Base-by-base conservation (phyloP, 768 basidiomycete species). In the Podaxis sp. region DNA sequence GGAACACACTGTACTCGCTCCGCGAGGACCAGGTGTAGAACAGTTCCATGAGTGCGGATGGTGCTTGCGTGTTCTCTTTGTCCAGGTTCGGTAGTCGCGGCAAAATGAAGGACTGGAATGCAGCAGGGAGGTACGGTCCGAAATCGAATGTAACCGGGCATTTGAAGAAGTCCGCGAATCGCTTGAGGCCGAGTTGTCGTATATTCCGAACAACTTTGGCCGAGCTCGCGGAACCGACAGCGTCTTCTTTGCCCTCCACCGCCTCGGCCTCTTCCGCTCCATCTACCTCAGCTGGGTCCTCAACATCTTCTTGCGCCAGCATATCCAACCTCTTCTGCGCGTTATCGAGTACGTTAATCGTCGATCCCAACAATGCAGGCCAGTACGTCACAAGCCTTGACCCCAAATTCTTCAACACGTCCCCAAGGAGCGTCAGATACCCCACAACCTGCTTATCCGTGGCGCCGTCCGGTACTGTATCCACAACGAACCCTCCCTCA, bases 41-140 rank as follows among this genome's bases (percentile, higher is more conserved):
- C 22, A 98, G 78, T 41, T 97, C 95, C 48, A 99, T 77, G 17
- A 96, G 79, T 0, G 92, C 87, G 0, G 95, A 96, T 0, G 96
- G 95, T 0, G 93, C 83, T 72, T 98, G 96, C 0, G 90, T 93
- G 68, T 96, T 99, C 74, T 99, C 97, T 48, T 76, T 80, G 63
- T 90, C 88, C 26, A 99, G 79, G 3, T 77, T 73, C 0, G 85
- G 76, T 24, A 99, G 80, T 5, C 97, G 90, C 0, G 96, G 95
- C 0, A 89, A 86, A 68, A 99, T 90, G 77, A 93, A 84, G 0
- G 84, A 76, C 1, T 78, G 63, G 76, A 93, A 98, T 8, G 87
- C 83, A 5, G 80, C 76, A 3, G 77, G 74, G 70, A 99, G 78
- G 73, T 87, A 96, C 0, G 87, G 83, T 0, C 78, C 70, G 71